Base-by-base conservation (phyloP, 768 basidiomycete species). In the Solioccasus polychromus region DNA sequence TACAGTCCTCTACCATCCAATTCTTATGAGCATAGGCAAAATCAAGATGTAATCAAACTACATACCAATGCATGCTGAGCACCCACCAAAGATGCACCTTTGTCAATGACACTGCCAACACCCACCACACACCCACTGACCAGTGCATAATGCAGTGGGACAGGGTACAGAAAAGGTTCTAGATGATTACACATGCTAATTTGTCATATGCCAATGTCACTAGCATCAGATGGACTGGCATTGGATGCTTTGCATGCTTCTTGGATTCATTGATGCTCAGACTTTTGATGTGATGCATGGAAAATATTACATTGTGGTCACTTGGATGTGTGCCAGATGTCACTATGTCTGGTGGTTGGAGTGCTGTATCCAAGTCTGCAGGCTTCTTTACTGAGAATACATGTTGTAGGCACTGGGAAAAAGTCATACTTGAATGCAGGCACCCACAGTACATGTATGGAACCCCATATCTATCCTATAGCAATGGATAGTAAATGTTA, bases 371-470 rank as follows among this genome's bases (percentile, higher is more conserved):
- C 38, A n/a, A n/a, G n/a, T n/a, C n/a, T n/a, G 42, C 8, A 17
- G 32, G 9, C 20, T 30, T 4, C 35, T 48, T 17, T 29, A 37
- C 39, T 7, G 2, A 18, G 43, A 53, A 40, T 2, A 57, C 49
- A 7, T 66, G 70, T 7, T 64, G 57, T 29, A 80, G 61, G n/a
- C 64, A 67, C 50, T 75, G 70, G 1, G 70, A 68, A 10, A 80
- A 66, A 3, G 68, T 74, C 70, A 11, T 40, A 3, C 54, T 75
- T 0, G 76, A 74, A 1, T 69, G 64, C 3, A 78, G 75, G 48
- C 82, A 82, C 2, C 82, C 81, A 46, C 82, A 83, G 53, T 77
- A 67, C 6, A 70, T 75, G 62, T 84, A 84, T 2, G 72, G 71
- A 3, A 79, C 60, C 5, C 66, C 62, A 57, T 77, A 83, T 12